phyloP scores from a whole-genome alignment of 176 grass and related monocot genomes.

The Guadua angustifolia region DNA sequence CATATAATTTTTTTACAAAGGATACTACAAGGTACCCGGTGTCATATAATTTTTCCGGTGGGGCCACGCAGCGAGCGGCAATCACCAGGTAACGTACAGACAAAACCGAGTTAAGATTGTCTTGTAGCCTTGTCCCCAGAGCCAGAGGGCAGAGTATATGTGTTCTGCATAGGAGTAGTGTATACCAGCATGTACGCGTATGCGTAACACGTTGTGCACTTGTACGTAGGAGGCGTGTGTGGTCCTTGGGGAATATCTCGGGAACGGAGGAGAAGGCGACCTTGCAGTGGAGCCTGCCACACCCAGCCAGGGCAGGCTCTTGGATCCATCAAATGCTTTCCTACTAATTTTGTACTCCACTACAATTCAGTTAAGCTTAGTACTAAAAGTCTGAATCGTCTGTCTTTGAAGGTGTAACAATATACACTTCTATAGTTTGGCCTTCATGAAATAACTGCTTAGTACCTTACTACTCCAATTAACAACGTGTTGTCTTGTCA shows the following conservation, averaged over 20 bases:
- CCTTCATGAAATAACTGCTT: neutral
- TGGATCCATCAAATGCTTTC: constrained; percentile 27
- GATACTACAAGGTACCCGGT: too few relatives aligned
- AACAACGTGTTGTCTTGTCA: neutral
- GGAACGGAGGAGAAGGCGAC: constrained; percentile 38
- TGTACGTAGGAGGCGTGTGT: neutral
- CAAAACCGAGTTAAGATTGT: neutral
- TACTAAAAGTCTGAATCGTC: too few relatives aligned
- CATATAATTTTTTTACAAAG: too few relatives aligned
- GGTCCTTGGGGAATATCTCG: constrained; percentile 17
- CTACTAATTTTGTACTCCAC: neutral
- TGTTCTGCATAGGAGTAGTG: too few relatives aligned
- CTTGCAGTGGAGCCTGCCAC: constrained; percentile 1
- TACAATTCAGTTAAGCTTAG: too few relatives aligned
- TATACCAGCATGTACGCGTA: neutral
- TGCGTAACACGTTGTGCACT: too few relatives aligned
- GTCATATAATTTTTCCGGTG: too few relatives aligned
- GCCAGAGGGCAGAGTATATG: too few relatives aligned
- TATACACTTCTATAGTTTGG: neutral
- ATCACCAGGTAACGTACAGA: neutral
- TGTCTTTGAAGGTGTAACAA: neutral
- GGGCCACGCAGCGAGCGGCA: neutral
- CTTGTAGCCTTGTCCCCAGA: neutral
- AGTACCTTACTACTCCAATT: neutral
- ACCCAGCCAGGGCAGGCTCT: neutral